phyloP scores from a whole-genome alignment of 192 early-diverging fungal species.

The Linnemannia elongata region DNA sequence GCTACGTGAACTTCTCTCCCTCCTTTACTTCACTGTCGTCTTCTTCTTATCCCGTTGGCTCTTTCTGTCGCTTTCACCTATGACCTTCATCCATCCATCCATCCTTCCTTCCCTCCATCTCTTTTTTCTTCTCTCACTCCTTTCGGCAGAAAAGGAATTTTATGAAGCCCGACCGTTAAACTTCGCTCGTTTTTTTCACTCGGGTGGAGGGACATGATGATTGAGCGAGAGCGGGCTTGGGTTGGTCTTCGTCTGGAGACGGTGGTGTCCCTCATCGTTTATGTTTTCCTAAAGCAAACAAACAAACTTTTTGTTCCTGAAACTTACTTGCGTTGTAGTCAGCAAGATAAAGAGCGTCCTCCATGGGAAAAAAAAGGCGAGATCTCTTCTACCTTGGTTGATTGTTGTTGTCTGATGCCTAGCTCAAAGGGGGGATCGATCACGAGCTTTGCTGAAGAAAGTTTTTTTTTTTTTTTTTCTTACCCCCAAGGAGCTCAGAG shows the following conservation, averaged over 20 bases:
- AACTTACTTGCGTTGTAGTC: not conserved
- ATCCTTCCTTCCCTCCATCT: not conserved
- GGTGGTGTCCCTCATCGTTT: not conserved
- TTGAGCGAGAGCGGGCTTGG: not conserved
- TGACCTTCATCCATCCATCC: not conserved
- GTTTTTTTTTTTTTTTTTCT: too few relatives aligned
- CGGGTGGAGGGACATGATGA: not conserved
- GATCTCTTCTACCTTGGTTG: too few relatives aligned
- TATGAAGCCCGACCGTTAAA: not conserved
- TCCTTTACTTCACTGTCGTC: not conserved
- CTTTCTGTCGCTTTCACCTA: not conserved
- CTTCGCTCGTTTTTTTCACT: not conserved
- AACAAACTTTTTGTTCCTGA: not conserved
- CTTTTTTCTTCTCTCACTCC: not conserved
- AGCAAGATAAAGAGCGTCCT: too few relatives aligned
- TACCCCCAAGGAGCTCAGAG: too few relatives aligned
- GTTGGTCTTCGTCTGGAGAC: not conserved
- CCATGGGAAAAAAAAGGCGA: too few relatives aligned
- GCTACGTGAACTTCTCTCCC: not conserved
- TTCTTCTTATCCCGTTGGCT: constrained; percentile 3
- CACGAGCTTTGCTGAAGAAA: too few relatives aligned
- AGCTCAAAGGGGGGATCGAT: too few relatives aligned
- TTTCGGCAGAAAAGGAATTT: too few relatives aligned
- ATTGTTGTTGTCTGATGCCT: too few relatives aligned
- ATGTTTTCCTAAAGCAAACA: constrained; percentile 1